Evolutionary conservation across 805 yeast species (phyloP), one percentile per base, ranked within the genome.

Genomic region (Candida fluviatilis): DNA sequence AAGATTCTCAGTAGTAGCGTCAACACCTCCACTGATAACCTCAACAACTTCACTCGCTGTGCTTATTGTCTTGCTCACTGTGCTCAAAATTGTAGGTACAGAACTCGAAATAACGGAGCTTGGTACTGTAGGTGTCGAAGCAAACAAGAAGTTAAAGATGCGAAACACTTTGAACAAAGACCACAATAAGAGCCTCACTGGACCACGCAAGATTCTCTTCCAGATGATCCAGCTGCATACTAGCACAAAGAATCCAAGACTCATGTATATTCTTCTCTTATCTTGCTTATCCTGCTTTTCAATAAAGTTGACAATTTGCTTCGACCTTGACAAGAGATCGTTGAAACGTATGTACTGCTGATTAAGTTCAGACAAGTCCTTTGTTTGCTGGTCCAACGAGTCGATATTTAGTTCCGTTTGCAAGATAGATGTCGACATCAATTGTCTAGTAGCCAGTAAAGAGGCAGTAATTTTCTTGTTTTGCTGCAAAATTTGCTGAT

Each of bases 211-310:
- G 2, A 76, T 56, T 46, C 82, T 58, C 40, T 70, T 58, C 72
- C 76, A 76, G 1, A 75, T 36, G 6, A 76, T 71, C 75, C 77
- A 75, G 5, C 58, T 50, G 41, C 76, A 67, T 28, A 75, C 73
- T 1, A 64, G 39, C 17, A 63, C 40, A 38, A 76, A 68, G 41
- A 76, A 70, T 13, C 69, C 73, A 4, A 74, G 41, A 18, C 78
- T 64, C 38, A 69, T 42, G 50, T 75, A 76, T 18, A 76, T 75
- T 31, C 75, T 62, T 35, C 65, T 51, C 40, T 74, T 65, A 45
- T 76, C 81, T 3, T 61, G 55, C 37, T 64, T 60, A 46, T 76
- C 78, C 37, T 76, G 73, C 46, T 70, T 73, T 43, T 76, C 78
- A 30, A 76, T 75, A 35, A 71, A 65, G 44, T 62, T 65, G 29